These are phyloP conservation scores for Leishmania turanica DNA, from an alignment of 208 protist genomes.

Conservation along the genomic window DNA sequence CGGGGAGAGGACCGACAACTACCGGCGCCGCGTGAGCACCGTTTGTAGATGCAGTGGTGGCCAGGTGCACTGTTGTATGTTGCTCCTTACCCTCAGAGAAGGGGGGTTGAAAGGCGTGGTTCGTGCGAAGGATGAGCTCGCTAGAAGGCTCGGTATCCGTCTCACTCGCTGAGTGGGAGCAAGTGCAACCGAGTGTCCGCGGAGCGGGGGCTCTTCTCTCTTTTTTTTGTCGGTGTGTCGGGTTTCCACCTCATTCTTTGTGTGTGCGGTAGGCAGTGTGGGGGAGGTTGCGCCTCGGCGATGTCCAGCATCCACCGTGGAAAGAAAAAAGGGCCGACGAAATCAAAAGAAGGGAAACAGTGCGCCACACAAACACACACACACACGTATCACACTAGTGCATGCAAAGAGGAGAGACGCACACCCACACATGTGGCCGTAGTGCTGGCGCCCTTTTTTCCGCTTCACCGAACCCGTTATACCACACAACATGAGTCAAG, in stretches of 20 bases:
- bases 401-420: no score
- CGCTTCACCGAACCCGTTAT: background rate
- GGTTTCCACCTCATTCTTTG: background rate
- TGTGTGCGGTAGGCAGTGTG: background rate
- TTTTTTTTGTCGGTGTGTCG: background rate
- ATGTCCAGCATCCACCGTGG: background rate
- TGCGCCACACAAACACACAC: background rate
- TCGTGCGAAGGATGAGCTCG: background rate
- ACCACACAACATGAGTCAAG: background rate
- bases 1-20: background rate
- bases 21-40: background rate
- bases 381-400: background rate
- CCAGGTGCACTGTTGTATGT: background rate
- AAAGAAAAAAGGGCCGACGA: background rate
- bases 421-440: background rate
- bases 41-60: background rate
- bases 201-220: background rate
- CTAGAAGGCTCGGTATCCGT: background rate
- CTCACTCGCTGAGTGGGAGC: background rate
- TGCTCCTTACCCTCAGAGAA: background rate
- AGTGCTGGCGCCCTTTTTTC: background rate
- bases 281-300: background rate
- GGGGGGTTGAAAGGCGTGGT: background rate
- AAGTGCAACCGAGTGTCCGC: background rate
- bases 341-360: slow-evolving; percentile 5